These are phyloP conservation scores for Diplotaxis tenuifolia DNA, from an alignment of 345 rosid genomes.

Conservation along the genomic window DNA sequence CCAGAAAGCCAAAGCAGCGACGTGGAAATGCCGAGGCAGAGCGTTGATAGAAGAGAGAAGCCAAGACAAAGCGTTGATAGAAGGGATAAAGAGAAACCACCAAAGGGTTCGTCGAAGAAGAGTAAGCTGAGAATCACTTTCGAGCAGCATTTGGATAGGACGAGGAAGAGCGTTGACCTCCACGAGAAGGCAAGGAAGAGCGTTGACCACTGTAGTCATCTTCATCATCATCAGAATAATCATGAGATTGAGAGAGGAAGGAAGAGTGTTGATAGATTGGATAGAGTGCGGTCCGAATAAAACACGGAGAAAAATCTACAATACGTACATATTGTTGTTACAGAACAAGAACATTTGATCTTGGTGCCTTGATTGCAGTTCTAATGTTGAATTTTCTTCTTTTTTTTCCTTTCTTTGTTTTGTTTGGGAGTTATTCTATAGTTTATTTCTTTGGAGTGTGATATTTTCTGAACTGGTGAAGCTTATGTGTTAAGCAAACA, in stretches of 20 bases:
- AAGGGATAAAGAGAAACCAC: slow-evolving; percentile 52
- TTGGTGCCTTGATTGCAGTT: slow-evolving; percentile 28
- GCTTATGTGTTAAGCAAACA: slow-evolving; percentile 9
- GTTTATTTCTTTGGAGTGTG: slow-evolving; percentile 24
- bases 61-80: slow-evolving; percentile 74
- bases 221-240: slow-evolving; percentile 23
- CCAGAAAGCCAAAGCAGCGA: slow-evolving; percentile 63
- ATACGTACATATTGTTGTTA: slow-evolving; percentile 29
- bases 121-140: slow-evolving; percentile 54
- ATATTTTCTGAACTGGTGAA: slow-evolving; percentile 1
- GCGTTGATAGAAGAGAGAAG: slow-evolving; percentile 80
- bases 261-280: slow-evolving; percentile 91
- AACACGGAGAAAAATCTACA: slow-evolving; percentile 19
- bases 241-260: slow-evolving; percentile 73
- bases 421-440: slow-evolving; percentile 18
- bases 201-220: slow-evolving; percentile 42
- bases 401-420: background rate
- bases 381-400: slow-evolving; percentile 19
- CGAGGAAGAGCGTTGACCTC: slow-evolving; percentile 86
- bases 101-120: slow-evolving; percentile 44
- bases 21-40: slow-evolving; percentile 77
- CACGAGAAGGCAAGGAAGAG: slow-evolving; percentile 83
- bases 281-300: slow-evolving; percentile 60
- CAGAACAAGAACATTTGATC: slow-evolving; percentile 23
- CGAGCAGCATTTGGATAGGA: slow-evolving; percentile 70